Conservation (phyloP, 2,329 filamentous ascomycete genomes). For the Penicillium sp. region DNA sequence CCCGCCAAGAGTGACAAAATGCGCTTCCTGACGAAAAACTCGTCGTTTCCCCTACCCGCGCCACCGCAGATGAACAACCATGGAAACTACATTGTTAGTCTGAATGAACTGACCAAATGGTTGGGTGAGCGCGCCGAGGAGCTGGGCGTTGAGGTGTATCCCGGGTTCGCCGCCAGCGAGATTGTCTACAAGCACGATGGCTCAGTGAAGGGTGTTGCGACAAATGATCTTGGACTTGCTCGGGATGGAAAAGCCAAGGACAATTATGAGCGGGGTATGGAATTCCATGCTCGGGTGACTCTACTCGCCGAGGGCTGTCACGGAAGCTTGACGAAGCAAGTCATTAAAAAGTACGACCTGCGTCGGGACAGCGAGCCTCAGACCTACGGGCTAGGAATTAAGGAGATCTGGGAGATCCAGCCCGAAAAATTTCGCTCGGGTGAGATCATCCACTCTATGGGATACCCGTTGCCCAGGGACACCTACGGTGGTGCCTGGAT, state of each 20-base stretch:
- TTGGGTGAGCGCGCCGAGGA: slow-evolving; percentile 95
- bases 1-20: slow-evolving; percentile 79
- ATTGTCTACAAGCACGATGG: slow-evolving; percentile 81
- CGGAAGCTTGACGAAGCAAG: slow-evolving; percentile 88
- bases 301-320: slow-evolving; percentile 94
- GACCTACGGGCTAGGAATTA: slow-evolving; percentile 89
- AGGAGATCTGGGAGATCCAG: slow-evolving; percentile 95
- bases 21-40: slow-evolving; percentile 83
- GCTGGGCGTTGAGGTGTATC: slow-evolving; percentile 89
- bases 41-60: slow-evolving; percentile 71
- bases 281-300: slow-evolving; percentile 88
- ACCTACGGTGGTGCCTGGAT: slow-evolving; percentile 98
- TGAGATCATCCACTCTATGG: slow-evolving; percentile 81
- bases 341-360: slow-evolving; percentile 89
- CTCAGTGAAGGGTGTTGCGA: slow-evolving; percentile 87
- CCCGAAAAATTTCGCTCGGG: slow-evolving; percentile 89
- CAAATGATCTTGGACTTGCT: slow-evolving; percentile 84
- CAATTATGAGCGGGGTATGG: slow-evolving; percentile 93
- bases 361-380: slow-evolving; percentile 84
- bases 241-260: slow-evolving; percentile 81
- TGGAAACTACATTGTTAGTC: slow-evolving; percentile 93
- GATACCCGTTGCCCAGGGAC: slow-evolving; percentile 79
- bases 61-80: slow-evolving; percentile 98
- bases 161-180: slow-evolving; percentile 91
- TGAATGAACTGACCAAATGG: slow-evolving; percentile 96